These are phyloP conservation scores for Amborella trichopoda DNA, from an alignment of 164 flowering plant species.

Conservation along the genomic window DNA sequence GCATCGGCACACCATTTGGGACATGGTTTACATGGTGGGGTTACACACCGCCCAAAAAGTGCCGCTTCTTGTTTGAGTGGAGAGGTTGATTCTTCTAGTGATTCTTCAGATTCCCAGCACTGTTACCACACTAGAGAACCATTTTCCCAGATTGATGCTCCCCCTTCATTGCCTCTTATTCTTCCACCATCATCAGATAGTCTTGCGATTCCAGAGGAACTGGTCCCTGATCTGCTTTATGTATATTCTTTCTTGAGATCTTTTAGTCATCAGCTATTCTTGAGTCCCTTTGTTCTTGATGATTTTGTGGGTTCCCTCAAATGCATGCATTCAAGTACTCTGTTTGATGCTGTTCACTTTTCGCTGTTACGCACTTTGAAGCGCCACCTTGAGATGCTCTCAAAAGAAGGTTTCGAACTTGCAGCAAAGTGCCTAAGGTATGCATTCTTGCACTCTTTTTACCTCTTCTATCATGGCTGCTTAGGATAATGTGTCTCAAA, in stretches of 20 bases:
- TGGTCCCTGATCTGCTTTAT: slow-evolving; percentile 60
- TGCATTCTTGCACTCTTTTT: neutral
- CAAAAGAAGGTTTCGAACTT: slow-evolving; percentile 55
- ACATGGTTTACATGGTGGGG: no score
- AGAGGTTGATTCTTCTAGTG: slow-evolving; percentile 45
- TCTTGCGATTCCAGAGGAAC: slow-evolving; percentile 70
- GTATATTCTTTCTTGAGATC: slow-evolving; percentile 78
- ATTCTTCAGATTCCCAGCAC: slow-evolving; percentile 31
- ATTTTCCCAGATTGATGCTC: slow-evolving; percentile 19
- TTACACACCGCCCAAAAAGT: no score
- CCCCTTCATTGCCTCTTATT: slow-evolving; percentile 23
- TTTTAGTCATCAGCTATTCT: slow-evolving; percentile 51
- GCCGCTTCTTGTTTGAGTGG: slow-evolving; percentile 8
- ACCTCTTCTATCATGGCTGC: neutral
- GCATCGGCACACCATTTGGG: no score
- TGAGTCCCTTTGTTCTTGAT: slow-evolving; percentile 76
- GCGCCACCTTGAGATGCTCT: slow-evolving; percentile 44
- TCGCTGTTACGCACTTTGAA: slow-evolving; percentile 56
- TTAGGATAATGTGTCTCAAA: neutral
- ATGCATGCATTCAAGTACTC: slow-evolving; percentile 39
- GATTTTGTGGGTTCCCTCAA: slow-evolving; percentile 87
- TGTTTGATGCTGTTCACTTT: slow-evolving; percentile 75
- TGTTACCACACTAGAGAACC: neutral
- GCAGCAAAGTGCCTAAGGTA: slow-evolving; percentile 82
- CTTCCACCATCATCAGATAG: slow-evolving; percentile 78